Percentiles rank a stretch among this genome's conserved stretches.
These are phyloP conservation scores for Paraphoma sp. DNA, from an alignment of 2,329 filamentous ascomycete genomes.

Conservation along the genomic window DNA sequence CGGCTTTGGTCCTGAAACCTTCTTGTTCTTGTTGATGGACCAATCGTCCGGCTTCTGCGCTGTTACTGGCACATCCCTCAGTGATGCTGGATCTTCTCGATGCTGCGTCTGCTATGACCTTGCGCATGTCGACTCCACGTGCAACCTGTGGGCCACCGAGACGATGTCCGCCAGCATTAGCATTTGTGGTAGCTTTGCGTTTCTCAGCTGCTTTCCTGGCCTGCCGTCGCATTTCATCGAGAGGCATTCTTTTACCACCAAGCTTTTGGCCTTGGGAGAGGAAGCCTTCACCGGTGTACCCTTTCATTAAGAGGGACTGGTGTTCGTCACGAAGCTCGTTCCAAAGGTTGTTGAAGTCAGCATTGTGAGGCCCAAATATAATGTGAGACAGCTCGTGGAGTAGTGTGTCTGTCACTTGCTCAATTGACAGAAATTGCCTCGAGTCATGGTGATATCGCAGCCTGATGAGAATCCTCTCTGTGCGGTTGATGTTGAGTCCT, in stretches of 20 bases:
- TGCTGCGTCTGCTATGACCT: slow-evolving; percentile 74
- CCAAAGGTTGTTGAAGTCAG: slow-evolving; percentile 84
- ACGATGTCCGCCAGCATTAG: slow-evolving; percentile 74
- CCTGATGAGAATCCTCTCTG: slow-evolving; percentile 81
- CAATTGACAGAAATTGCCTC: slow-evolving; percentile 78
- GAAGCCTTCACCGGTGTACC: slow-evolving; percentile 91
- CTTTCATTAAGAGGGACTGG: slow-evolving; percentile 75
- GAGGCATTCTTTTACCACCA: slow-evolving; percentile 64
- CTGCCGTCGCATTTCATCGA: slow-evolving; percentile 75
- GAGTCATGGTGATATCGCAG: slow-evolving; percentile 78
- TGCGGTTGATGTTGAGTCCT: slow-evolving; percentile 78
- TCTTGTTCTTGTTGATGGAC: slow-evolving; percentile 69
- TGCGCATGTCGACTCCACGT: slow-evolving; percentile 72
- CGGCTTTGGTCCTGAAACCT: slow-evolving; percentile 82
- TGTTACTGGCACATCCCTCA: slow-evolving; percentile 77
- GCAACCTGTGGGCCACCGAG: slow-evolving; percentile 69
- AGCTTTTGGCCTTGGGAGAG: slow-evolving; percentile 76
- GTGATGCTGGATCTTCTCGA: slow-evolving; percentile 70
- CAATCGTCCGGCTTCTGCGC: slow-evolving; percentile 70
- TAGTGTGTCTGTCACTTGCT: slow-evolving; percentile 87
- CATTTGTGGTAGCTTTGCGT: slow-evolving; percentile 62
- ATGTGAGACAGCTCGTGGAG: slow-evolving; percentile 94
- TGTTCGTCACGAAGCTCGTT: slow-evolving; percentile 88
- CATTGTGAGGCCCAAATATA: slow-evolving; percentile 81
- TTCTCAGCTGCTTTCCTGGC: slow-evolving; percentile 78